Base-by-base conservation (phyloP, 441 rosid species). In the Pelargonium fulgidum region DNA sequence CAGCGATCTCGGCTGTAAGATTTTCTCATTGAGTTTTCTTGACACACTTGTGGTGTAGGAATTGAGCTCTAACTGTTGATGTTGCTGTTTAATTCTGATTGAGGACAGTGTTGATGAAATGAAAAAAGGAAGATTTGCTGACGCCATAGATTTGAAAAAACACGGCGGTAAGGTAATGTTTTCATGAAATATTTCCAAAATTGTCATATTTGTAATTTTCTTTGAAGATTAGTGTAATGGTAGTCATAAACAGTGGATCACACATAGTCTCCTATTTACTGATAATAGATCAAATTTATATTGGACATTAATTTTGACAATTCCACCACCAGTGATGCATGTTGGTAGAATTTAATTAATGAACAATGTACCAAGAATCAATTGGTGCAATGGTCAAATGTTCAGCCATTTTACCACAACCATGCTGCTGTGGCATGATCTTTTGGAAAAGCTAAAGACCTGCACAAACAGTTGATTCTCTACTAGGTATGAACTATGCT, bases 61-160 rank as follows among this genome's bases (percentile, higher is more conserved):
- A 33, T 33, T 33, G 39, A 33, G 39, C 24, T 54, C 61, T 14
- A 54, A 17, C 7, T 9, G 7, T 54, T 54, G 61, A 54, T 8
- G 11, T 48, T 64, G 72, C 70, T 67, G 66, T 79, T 70, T 73
- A 41, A 79, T 72, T 81, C 81, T 81, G 76, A 63, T 77, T 82
- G 82, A 84, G 88, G 83, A 84, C 97, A 93, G 98, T 89, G 70
- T 77, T n/a, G 98, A 93, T 87, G 98, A 93, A 89, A 85, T 93
- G 96, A 87, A 74, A 77, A 76, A 96, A 42, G 97, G 97, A 45
- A 90, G 90, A 59, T 90, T 90, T 45, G 91, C 87, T 4, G 98
- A 90, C 67, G 79, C 90, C 72, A 61, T 74, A 1, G 98, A 93
- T 73, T 79, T 86, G 3, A 76, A 76, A 80, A 73, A 86, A 68